Evolutionary conservation across 169 alveolate genomes (phyloP), one percentile per base, ranked within the genome.

Genomic region (Plasmodium billcollinsi): DNA sequence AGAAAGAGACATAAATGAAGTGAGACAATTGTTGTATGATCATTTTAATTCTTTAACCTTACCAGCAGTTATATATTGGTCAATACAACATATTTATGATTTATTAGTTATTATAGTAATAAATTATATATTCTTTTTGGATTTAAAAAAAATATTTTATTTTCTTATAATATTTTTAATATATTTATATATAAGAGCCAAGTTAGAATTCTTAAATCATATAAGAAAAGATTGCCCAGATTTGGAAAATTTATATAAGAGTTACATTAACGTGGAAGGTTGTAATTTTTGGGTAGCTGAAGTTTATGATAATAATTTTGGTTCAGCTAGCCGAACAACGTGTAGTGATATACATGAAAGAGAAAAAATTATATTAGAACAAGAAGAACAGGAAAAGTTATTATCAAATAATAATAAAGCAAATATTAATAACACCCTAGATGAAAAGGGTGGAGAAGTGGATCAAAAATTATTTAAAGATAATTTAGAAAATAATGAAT

Each of bases 221-320:
- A 96, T 96, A 69, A 88, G 96, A 71, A 88, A 95, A 43, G 93
- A 93, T 74, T 96, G 98, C 88, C 97, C 97, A 12, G 98, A 96
- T 74, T 91, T 96, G 70, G 95, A 94, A 18, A 95, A 94, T 63
- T 93, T 95, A 3, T 93, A 89, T 76, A 93, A 94, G 62, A 90
- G 97, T 29, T 96, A 96, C 74, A 93, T 94, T 70, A 94, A 89
- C 52, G 89, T 93, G 39, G 93, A 93, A 54, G 95, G 95, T 15
- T 88, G 96, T 54, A 95, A 96, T 91, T 96, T 96, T 90, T 96
- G 98, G 98, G 97, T 96, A 45, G 98, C 97, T 21, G 97, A 96
- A 70, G 89, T 95, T 62, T 94, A 95, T 21, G 93, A 90, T 58
- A 67, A 54, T 80, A 80, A 80, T 56, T 66, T 67, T 33, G 83